phyloP scores from a whole-genome alignment of 208 protist species.

The Wallacemonas sp. region DNA sequence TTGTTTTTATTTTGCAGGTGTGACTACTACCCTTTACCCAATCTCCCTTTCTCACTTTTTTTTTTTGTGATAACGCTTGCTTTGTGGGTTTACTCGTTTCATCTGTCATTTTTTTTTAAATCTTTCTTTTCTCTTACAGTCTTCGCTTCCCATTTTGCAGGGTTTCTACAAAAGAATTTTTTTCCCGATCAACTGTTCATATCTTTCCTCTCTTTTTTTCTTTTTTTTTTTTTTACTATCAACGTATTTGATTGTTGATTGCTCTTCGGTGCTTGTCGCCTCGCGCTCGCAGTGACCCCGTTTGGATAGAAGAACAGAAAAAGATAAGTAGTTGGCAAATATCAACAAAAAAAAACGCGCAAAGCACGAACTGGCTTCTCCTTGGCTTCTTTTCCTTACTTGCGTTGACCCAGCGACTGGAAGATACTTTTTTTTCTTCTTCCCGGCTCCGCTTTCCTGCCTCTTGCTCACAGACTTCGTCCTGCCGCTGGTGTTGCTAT shows the following conservation, averaged over 20 bases:
- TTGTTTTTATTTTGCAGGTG: background rate
- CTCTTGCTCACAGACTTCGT: too few species aligned
- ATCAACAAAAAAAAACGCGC: too few species aligned
- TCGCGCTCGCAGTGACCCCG: too few species aligned
- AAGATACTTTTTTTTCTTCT: too few species aligned
- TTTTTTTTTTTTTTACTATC: background rate
- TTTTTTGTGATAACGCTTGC: background rate
- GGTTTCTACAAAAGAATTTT: background rate
- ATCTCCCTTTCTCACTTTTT: background rate
- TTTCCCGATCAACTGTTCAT: conserved; percentile 2
- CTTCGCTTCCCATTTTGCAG: background rate
- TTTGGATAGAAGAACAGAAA: too few species aligned
- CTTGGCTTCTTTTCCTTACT: too few species aligned
- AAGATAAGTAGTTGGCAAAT: too few species aligned
- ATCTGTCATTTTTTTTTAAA: background rate
- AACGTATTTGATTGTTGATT: too few species aligned
- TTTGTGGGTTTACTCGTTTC: background rate
- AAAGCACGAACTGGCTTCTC: too few species aligned
- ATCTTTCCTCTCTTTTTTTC: conserved; percentile 7
- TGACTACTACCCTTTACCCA: background rate
- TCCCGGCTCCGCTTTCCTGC: too few species aligned
- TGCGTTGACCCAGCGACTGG: too few species aligned
- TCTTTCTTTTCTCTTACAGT: background rate
- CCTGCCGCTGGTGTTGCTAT: too few species aligned
- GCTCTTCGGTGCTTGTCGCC: background rate